Conservation (phyloP, 1,284 basidiomycete genomes). For the Mycosarcoma mackinlayi region DNA sequence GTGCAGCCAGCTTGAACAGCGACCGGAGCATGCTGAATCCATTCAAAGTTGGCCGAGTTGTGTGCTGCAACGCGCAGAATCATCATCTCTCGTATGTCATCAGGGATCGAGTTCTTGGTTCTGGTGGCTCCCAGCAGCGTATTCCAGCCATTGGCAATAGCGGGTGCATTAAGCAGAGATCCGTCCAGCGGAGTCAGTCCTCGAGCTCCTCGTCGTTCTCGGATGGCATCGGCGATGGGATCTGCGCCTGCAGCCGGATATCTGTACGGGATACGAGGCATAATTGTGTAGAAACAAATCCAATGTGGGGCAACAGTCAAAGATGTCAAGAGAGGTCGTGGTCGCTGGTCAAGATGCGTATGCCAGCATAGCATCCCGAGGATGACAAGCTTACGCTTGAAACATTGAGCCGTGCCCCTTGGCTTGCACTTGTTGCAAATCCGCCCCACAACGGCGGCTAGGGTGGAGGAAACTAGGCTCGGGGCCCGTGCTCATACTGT, state of each 20-base stretch:
- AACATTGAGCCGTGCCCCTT: background rate
- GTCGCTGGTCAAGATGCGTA: too few species aligned
- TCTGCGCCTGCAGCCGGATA: constrained; percentile 67
- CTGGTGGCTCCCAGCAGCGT: constrained; percentile 69
- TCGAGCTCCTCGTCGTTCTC: constrained; percentile 68
- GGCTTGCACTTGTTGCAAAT: background rate
- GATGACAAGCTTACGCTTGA: too few species aligned
- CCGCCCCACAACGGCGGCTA: background rate
- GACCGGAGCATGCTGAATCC: constrained; percentile 70
- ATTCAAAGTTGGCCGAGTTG: constrained; percentile 70
- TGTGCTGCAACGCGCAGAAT: constrained; percentile 70
- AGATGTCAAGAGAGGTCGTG: too few species aligned
- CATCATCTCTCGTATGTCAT: constrained; percentile 70
- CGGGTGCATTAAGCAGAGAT: constrained; percentile 68
- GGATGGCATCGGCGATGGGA: constrained; percentile 69
- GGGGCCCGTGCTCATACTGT: too few species aligned
- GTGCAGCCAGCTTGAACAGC: constrained; percentile 68
- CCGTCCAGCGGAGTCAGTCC: constrained; percentile 70
- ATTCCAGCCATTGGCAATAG: constrained; percentile 69
- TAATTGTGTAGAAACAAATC: constrained; percentile 15
- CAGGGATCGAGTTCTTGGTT: constrained; percentile 68
- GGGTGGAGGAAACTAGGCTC: background rate
- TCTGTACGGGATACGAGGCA: constrained; percentile 67
- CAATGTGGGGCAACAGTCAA: too few species aligned
- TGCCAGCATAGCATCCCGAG: too few species aligned